Evolutionary conservation across 768 basidiomycete species (phyloP).

Genomic region (Cubamyces sp.): DNA sequence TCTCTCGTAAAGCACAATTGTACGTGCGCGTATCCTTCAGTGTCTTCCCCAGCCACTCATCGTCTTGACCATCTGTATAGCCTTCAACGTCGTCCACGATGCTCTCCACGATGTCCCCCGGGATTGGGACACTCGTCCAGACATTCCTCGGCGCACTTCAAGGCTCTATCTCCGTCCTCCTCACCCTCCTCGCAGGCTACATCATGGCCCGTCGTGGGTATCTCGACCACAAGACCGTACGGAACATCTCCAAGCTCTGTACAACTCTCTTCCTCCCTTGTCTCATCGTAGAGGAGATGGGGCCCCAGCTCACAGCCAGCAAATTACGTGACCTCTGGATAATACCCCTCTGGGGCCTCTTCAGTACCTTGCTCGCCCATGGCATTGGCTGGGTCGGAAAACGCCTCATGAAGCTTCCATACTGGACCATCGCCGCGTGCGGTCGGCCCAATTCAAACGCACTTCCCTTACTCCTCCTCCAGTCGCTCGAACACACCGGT

Average conservation of each 20-base stretch:
- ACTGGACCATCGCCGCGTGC: conserved; percentile 37
- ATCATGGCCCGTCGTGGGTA: conserved; percentile 25
- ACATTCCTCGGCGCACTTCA: conserved; percentile 36
- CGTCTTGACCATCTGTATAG: no score
- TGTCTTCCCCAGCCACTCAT: no score
- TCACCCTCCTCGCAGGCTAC: conserved; percentile 36
- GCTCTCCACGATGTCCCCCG: conserved; percentile 14
- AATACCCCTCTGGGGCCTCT: conserved; percentile 34
- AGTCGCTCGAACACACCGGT: conserved; percentile 31
- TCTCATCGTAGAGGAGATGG: conserved; percentile 37
- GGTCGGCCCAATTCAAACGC: conserved; percentile 37
- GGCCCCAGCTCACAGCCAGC: conserved; percentile 32
- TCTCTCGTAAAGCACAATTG: no score
- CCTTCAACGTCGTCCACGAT: neutral
- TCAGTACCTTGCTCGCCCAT: conserved; percentile 32
- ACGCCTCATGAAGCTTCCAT: conserved; percentile 25
- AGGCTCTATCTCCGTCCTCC: conserved; percentile 35
- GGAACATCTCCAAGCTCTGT: conserved; percentile 32
- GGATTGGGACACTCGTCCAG: conserved; percentile 14
- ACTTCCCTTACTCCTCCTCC: conserved; percentile 35
- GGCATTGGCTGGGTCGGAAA: conserved; percentile 33
- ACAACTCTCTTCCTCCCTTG: conserved; percentile 35
- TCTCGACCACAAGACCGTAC: conserved; percentile 31
- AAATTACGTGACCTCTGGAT: conserved; percentile 32
- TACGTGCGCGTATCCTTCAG: no score